These are phyloP conservation scores for Geoglossum cookeanum DNA, from an alignment of 2,329 filamentous ascomycete genomes.

Conservation along the genomic window DNA sequence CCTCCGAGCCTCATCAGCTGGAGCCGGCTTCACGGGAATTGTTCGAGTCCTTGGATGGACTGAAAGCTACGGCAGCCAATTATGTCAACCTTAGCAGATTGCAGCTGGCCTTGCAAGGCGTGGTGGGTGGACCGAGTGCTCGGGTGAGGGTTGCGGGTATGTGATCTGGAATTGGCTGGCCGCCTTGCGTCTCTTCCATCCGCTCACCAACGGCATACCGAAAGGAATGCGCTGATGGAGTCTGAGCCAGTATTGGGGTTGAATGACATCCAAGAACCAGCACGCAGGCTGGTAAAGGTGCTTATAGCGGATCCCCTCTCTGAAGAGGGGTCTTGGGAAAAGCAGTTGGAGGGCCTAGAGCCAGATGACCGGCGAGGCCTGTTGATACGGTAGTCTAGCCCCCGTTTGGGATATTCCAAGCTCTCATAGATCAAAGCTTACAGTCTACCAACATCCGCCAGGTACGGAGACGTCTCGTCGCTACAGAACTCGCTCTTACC, in stretches of 20 bases:
- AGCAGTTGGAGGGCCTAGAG: conserved; percentile 33
- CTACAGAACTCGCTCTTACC: conserved; percentile 29
- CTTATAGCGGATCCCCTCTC: conserved; percentile 52
- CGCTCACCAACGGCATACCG: conserved; percentile 28
- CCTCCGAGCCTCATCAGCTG: conserved; percentile 24
- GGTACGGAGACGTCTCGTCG: conserved; percentile 17
- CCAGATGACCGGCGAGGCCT: conserved; percentile 33
- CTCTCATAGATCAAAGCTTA: neutral
- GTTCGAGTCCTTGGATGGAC: conserved; percentile 35
- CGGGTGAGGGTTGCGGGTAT: conserved; percentile 26
- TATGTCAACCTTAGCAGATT: conserved; percentile 50
- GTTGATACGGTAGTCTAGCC: conserved; percentile 36
- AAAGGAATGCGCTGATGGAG: conserved; percentile 38
- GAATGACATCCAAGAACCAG: conserved; percentile 13
- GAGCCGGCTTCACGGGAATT: conserved; percentile 30
- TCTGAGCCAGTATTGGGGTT: conserved; percentile 18
- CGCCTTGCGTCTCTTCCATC: neutral
- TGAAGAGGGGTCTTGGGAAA: conserved; percentile 46
- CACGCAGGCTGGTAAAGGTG: conserved; percentile 39
- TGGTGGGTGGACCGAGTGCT: conserved; percentile 22
- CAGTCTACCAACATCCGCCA: neutral
- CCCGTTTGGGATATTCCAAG: conserved; percentile 7
- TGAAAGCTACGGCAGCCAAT: conserved; percentile 41
- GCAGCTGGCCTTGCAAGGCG: conserved; percentile 48
- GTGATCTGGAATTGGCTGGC: neutral